Percentiles rank a stretch among this genome's conserved stretches.
Conservation (phyloP, 2,329 filamentous ascomycete species). For the Albifimbria verrucaria region DNA sequence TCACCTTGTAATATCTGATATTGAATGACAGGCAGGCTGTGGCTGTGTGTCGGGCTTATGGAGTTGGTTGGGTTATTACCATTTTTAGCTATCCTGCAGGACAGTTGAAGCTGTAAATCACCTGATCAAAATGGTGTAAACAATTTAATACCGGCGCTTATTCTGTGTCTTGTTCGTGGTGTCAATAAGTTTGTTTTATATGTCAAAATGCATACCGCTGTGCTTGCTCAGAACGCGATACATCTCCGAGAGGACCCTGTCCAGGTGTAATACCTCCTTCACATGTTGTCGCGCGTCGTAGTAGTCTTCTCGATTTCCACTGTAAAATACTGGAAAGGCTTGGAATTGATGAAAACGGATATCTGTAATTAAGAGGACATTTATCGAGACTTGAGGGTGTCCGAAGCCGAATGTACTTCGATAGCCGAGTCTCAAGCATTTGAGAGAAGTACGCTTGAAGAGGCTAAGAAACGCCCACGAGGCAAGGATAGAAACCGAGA, state of each 20-base stretch:
- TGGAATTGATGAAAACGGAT: slow-evolving; percentile 5
- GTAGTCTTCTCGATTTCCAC: slow-evolving; percentile 12
- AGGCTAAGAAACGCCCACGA: not conserved
- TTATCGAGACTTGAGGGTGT: not conserved
- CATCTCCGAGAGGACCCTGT: slow-evolving; percentile 9
- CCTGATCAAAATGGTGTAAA: too few relatives aligned
- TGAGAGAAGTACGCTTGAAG: not conserved
- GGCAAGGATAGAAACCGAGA: slow-evolving; percentile 1
- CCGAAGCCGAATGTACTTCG: not conserved
- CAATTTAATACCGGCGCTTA: too few relatives aligned
- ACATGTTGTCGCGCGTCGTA: slow-evolving; percentile 10
- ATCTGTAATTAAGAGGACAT: slow-evolving; percentile 4
- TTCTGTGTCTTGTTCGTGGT: too few relatives aligned
- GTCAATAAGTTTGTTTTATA: too few relatives aligned
- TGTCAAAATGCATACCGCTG: not conserved
- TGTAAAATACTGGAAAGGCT: slow-evolving; percentile 10
- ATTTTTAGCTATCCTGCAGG: too few relatives aligned
- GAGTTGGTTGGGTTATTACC: too few relatives aligned
- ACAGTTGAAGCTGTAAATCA: too few relatives aligned
- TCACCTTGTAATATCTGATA: too few relatives aligned
- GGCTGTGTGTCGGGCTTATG: too few relatives aligned
- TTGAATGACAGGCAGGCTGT: too few relatives aligned
- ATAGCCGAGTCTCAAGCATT: not conserved
- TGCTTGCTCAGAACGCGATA: slow-evolving; percentile 10
- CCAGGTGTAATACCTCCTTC: slow-evolving; percentile 8